Evolutionary conservation across 441 rosid genomes (phyloP), one percentile per base, ranked within the genome.

Genomic region (Erodium texanum): DNA sequence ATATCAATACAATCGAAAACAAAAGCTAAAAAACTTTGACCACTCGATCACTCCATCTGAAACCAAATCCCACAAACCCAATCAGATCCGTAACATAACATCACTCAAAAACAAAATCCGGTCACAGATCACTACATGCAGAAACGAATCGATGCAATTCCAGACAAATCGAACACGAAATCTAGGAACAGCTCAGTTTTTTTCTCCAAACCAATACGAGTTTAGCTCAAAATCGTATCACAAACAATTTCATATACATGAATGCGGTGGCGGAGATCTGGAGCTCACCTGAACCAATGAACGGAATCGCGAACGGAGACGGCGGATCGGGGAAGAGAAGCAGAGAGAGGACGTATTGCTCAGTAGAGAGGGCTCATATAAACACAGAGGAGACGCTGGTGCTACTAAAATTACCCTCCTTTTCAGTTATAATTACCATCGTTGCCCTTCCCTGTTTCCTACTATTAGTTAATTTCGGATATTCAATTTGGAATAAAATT

Each of bases 301-400:
- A 12, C 16, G 9, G 1, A 48, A 48, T 10, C 5, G 18, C 0
- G 16, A 48, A 48, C 16, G 15, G 54, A 48, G 16, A 12, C 54
- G 54, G 16, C 54, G 54, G 54, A 48, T 48, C 54, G 54, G 54
- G 15, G 54, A 15, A 48, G 54, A 48, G 54, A 48, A 48, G 54
- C 18, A 48, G 54, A 48, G 54, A 48, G 11, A 3, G 54, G 5
- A 10, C n/a, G 11, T 7, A n/a, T 38, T 38, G 11, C 45, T 38
- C 45, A 38, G 45, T 11, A 48, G 18, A 48, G 54, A 48, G 54
- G 54, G 36, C 54, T 48, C 54, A 12, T 15, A 48, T 15, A 48
- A 38, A 38, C 45, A 38, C 45, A 48, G 54, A 48, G 54, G 16
- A 48, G 54, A 15, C 14, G 54, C 54, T 48, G 18, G 18, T 38